Evolutionary conservation across 176 grass and related monocot genomes (phyloP), one percentile per base, ranked within the genome.

Genomic region (Rhynchospora breviuscula): DNA sequence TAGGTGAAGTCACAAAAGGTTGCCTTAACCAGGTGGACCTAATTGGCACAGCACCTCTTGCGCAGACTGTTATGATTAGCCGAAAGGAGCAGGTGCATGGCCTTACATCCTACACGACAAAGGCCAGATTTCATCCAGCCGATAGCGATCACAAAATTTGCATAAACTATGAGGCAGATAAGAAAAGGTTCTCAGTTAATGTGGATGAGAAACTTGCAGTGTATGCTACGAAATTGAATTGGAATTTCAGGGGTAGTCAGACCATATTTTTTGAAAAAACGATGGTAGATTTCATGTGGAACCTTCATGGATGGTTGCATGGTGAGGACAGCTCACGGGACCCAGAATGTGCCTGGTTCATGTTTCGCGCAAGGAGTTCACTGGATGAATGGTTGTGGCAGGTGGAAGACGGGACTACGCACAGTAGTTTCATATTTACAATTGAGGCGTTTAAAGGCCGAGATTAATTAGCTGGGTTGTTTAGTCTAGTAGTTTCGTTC

Each of bases 51-150:
- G 5, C 44, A 64, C 72, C 43, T 2, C 14, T 18, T 6, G 83
- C 67, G 11, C 82, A 85, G 12, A 85, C 68, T 25, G 46, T 46
- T 79, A 64, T 89, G 83, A 40, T 89, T 66, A 81, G 78, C 63
- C 67, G 83, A n/a, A 77, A 63, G 63, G 87, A 89, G 57, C 56
- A 82, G 15, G 83, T 89, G 22, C 65, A 81, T 13, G 87, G 66
- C 65, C 49, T 64, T 35, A 80, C 87, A 6, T 47, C 60, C 8
- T 76, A 85, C 83, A 65, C 87, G 44, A 89, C 87, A 25, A 83
- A 76, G 44, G 87, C 83, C 0, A 49, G 67, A 78, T 89, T 89
- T 82, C 80, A 82, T 82, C 44, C 62, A 18, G 22, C 62, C 0
- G 60, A 68, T 5, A 82, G 53, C 1, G 21, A 82, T 11, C 80